Evolutionary conservation across 306 rosid species (phyloP).

Genomic region (Citrullus amarus): DNA sequence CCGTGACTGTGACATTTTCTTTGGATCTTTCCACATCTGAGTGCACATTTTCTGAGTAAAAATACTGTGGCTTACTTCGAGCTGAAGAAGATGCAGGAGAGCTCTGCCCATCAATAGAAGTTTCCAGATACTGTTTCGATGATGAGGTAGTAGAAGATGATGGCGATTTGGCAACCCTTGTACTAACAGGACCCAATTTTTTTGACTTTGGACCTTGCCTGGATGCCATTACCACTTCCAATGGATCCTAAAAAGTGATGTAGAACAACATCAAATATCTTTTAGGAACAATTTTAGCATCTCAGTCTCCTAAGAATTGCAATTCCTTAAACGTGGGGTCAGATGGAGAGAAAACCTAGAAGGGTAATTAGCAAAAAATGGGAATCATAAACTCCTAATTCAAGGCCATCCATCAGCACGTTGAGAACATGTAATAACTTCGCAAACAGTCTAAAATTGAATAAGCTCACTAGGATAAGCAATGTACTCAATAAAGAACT

Average conservation of each 20-base stretch:
- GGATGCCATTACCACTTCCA: conserved; percentile 51
- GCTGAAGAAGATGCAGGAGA: conserved; percentile 92
- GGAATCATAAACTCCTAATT: background rate
- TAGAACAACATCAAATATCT: conserved; percentile 4
- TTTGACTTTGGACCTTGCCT: conserved; percentile 47
- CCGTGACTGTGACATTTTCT: conserved; percentile 96
- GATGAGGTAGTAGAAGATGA: conserved; percentile 81
- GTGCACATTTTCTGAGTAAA: conserved; percentile 40
- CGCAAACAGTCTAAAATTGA: background rate
- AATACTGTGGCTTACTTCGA: conserved; percentile 66
- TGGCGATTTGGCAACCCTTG: conserved; percentile 56
- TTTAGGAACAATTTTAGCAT: conserved; percentile 4
- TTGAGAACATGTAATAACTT: background rate
- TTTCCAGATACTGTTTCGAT: conserved; percentile 60
- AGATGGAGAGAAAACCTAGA: background rate
- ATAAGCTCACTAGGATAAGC: background rate
- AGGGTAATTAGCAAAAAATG: background rate
- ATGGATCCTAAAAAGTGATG: conserved; percentile 32
- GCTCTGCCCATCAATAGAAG: conserved; percentile 58
- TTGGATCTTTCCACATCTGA: conserved; percentile 38
- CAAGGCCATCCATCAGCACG: background rate
- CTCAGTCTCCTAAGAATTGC: background rate
- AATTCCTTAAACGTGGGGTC: background rate
- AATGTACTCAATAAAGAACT: background rate
- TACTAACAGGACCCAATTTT: conserved; percentile 27